Conservation (phyloP, 2,329 filamentous ascomycete species). For the Clarireedia homoeocarpa region DNA sequence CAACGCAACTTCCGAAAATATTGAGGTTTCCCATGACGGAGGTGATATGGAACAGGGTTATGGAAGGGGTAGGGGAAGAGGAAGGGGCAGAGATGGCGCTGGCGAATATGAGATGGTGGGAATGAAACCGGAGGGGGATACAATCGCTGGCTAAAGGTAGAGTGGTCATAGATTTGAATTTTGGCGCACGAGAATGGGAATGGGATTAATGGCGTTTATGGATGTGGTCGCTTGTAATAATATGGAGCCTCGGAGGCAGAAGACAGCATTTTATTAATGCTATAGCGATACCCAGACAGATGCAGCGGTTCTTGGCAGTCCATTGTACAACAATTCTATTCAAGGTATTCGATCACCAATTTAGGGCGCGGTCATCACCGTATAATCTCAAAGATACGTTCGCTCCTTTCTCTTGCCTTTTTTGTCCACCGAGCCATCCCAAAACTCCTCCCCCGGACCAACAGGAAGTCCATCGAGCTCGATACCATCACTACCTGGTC, state of each 20-base stretch:
- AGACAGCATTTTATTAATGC: slow-evolving; percentile 15
- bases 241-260: background rate
- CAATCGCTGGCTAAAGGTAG: slow-evolving; percentile 9
- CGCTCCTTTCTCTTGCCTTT: slow-evolving; percentile 18
- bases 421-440: slow-evolving; percentile 12
- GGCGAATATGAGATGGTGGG: slow-evolving; percentile 60
- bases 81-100: slow-evolving; percentile 44
- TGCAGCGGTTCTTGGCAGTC: slow-evolving; percentile 11
- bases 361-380: background rate
- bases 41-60: slow-evolving; percentile 29
- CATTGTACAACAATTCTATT: slow-evolving; percentile 4
- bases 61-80: slow-evolving; percentile 42
- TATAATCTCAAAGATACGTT: slow-evolving; percentile 21
- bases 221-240: background rate
- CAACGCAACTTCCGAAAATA: slow-evolving; percentile 14
- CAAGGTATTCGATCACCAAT: background rate
- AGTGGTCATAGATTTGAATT: slow-evolving; percentile 1
- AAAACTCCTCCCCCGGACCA: slow-evolving; percentile 19
- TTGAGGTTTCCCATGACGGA: slow-evolving; percentile 11
- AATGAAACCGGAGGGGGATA: slow-evolving; percentile 34
- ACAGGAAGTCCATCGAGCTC: slow-evolving; percentile 25
- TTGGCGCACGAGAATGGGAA: slow-evolving; percentile 15
- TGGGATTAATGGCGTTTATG: slow-evolving; percentile 4
- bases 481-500: slow-evolving; percentile 20
- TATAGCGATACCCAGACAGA: slow-evolving; percentile 13